Conservation (phyloP, 257 asterid species). For the Mentha longifolia region DNA sequence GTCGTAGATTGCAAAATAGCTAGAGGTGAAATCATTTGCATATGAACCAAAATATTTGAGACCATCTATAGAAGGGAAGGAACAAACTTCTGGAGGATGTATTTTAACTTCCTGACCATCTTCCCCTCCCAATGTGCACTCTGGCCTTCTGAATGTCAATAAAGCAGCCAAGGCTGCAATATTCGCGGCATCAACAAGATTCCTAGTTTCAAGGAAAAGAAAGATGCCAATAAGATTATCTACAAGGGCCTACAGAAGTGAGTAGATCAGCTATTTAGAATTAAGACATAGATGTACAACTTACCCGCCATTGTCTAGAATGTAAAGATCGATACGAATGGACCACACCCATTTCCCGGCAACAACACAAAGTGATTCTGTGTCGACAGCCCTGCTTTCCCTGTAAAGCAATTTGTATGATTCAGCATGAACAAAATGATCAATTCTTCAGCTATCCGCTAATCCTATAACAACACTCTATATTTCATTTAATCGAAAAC, state of each 20-base stretch:
- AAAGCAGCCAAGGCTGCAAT: constrained; percentile 96
- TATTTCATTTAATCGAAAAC: constrained; percentile 10
- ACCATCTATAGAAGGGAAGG: constrained; percentile 18
- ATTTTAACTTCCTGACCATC: constrained; percentile 79
- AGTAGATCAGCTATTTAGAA: constrained; percentile 14
- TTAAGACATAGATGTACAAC: constrained; percentile 30
- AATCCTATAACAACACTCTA: background rate
- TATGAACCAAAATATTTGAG: background rate
- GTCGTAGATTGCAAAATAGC: constrained; percentile 10
- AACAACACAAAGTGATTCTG: constrained; percentile 92
- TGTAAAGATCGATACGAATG: constrained; percentile 85
- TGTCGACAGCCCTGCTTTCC: constrained; percentile 97
- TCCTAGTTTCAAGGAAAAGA: constrained; percentile 47
- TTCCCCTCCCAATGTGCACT: constrained; percentile 86
- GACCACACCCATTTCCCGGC: constrained; percentile 98
- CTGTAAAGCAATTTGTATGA: constrained; percentile 47
- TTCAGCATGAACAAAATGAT: constrained; percentile 24
- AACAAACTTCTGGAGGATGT: constrained; percentile 82
- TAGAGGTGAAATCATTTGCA: constrained; percentile 4
- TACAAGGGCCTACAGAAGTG: constrained; percentile 12
- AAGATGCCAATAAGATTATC: constrained; percentile 24
- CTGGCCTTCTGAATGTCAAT: constrained; percentile 88
- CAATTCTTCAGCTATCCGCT: constrained; percentile 8
- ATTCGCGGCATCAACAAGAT: constrained; percentile 97
- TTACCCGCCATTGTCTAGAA: constrained; percentile 96